Evolutionary conservation across 495 filamentous ascomycete genomes (phyloP).

Genomic region (Geopyxis carbonaria): DNA sequence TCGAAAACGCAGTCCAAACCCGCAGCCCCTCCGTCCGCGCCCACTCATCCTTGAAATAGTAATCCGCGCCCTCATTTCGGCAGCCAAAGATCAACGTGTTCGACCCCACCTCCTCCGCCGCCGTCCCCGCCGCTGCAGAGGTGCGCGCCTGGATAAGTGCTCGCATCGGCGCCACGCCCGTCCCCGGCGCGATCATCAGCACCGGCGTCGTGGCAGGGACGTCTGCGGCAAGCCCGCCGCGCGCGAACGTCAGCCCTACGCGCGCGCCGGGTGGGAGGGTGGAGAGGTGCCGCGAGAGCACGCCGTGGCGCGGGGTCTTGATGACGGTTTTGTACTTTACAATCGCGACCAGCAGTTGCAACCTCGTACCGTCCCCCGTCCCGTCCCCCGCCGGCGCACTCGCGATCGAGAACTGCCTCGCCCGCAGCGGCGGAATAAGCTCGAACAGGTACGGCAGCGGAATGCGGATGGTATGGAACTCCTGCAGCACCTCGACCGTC

Average conservation of each 20-base stretch:
- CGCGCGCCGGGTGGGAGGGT: conserved; percentile 39
- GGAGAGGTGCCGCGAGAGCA: conserved; percentile 76
- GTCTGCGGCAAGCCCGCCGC: conserved; percentile 6
- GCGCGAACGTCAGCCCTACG: conserved; percentile 33
- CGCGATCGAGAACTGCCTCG: conserved; percentile 76
- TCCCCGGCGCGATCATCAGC: conserved; percentile 74
- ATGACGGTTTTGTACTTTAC: conserved; percentile 84
- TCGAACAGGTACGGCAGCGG: conserved; percentile 53
- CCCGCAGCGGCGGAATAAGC: conserved; percentile 57
- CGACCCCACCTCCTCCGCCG: not conserved
- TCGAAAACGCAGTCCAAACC: conserved; percentile 68
- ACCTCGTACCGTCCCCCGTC: conserved; percentile 25
- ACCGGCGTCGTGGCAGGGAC: conserved; percentile 36
- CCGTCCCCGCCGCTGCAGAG: too few relatives aligned
- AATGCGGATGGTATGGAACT: conserved; percentile 71
- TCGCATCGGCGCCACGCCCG: conserved; percentile 77
- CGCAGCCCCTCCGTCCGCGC: conserved; percentile 7
- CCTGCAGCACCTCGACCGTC: conserved; percentile 78
- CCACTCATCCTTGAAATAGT: conserved; percentile 70
- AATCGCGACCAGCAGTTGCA: conserved; percentile 76
- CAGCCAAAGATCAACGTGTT: conserved; percentile 53
- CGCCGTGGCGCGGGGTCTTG: conserved; percentile 65
- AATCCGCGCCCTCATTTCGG: conserved; percentile 56
- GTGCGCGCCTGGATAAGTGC: conserved; percentile 57
- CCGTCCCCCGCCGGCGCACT: too few relatives aligned